Conservation (phyloP, 2,329 filamentous ascomycete genomes). For the Colletotrichum cuscutae region DNA sequence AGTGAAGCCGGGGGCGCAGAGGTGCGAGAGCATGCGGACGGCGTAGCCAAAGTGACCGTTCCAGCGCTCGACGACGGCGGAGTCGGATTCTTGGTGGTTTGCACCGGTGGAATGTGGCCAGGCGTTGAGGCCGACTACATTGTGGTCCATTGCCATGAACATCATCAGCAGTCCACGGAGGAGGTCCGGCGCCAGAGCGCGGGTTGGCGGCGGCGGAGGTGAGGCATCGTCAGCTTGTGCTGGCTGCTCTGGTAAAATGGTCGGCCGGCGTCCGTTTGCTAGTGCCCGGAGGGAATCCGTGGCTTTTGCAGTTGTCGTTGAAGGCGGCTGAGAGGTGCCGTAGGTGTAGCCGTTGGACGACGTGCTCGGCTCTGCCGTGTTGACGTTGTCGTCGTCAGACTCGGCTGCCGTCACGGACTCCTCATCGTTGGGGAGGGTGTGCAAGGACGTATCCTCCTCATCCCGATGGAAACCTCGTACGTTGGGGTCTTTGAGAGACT, state of each 20-base stretch:
- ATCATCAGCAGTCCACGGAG: constrained; percentile 56
- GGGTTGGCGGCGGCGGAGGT: constrained; percentile 24
- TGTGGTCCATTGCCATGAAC: constrained; percentile 57
- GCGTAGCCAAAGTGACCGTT: constrained; percentile 49
- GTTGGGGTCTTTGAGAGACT: background rate
- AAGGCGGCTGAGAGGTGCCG: background rate
- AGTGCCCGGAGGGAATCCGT: background rate
- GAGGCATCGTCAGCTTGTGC: background rate
- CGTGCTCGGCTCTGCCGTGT: background rate
- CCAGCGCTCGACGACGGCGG: constrained; percentile 47
- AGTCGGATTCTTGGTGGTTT: constrained; percentile 48
- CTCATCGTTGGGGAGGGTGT: constrained; percentile 2
- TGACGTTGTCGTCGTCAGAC: background rate
- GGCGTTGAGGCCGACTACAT: constrained; percentile 48
- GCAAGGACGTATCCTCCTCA: background rate
- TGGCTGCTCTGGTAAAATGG: background rate
- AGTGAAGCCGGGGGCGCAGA: constrained; percentile 57
- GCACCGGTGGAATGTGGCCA: constrained; percentile 53
- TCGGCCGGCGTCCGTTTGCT: background rate
- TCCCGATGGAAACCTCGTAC: background rate
- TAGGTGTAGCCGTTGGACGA: constrained; percentile 1
- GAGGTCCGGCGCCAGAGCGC: constrained; percentile 55
- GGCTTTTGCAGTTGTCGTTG: background rate
- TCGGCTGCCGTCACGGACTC: background rate
- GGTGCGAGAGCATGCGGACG: constrained; percentile 54